phyloP scores from a whole-genome alignment of 768 basidiomycete species.

The Leccinum truebloodii region DNA sequence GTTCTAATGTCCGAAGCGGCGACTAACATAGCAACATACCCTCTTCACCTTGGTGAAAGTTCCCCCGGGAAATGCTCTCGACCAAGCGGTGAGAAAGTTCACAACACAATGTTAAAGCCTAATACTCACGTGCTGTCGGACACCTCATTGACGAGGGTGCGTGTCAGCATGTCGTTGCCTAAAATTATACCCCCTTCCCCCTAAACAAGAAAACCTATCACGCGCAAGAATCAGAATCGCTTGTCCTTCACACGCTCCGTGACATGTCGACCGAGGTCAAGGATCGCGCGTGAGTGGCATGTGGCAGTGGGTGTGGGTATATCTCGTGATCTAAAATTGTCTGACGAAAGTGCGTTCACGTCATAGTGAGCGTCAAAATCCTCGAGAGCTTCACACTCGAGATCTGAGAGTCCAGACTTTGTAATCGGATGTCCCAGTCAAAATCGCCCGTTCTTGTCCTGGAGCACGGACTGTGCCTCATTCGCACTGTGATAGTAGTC shows the following conservation, averaged over 20 bases:
- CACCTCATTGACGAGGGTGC: neutral
- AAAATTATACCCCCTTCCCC: neutral
- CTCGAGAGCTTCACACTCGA: neutral
- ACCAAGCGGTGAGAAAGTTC: slow-evolving; percentile 23
- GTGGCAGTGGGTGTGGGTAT: slow-evolving; percentile 11
- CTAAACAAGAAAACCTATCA: slow-evolving; percentile 1
- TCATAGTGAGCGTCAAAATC: slow-evolving; percentile 9
- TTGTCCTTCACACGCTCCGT: slow-evolving; percentile 8
- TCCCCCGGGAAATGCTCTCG: slow-evolving; percentile 6
- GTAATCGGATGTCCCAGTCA: neutral
- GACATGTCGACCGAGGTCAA: slow-evolving; percentile 1
- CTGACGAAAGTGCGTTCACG: slow-evolving; percentile 20
- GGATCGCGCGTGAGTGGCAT: slow-evolving; percentile 3
- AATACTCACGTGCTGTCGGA: slow-evolving; percentile 10
- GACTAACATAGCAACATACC: neutral
- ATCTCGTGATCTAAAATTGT: slow-evolving; percentile 5
- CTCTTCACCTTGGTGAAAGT: neutral
- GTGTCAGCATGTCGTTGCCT: slow-evolving; percentile 3
- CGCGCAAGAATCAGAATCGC: neutral
- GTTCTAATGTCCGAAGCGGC: slow-evolving; percentile 1
- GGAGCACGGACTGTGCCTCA: slow-evolving; percentile 5
- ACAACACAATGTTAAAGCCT: slow-evolving; percentile 17
- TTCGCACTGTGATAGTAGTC: slow-evolving; percentile 3
- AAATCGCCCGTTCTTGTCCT: neutral
- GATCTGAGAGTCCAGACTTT: slow-evolving; percentile 4